These are phyloP conservation scores for Flueggea neowawraea DNA, from an alignment of 441 rosid genomes.

Conservation along the genomic window DNA sequence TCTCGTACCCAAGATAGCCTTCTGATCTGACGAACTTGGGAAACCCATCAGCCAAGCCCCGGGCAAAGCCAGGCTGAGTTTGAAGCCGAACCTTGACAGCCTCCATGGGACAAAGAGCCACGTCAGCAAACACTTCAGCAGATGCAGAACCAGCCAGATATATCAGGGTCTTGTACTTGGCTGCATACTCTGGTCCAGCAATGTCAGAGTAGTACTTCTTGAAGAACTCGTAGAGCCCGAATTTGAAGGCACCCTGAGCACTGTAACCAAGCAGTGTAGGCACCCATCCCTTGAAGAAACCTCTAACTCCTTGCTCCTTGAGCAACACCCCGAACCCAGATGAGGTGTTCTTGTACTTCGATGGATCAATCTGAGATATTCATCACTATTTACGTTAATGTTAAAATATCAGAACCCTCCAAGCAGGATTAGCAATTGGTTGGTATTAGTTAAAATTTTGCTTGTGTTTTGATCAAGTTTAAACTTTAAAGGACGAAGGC, in stretches of 20 bases:
- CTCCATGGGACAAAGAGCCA: slow-evolving; percentile 96
- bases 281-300: slow-evolving; percentile 95
- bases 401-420: neutral
- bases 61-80: slow-evolving; percentile 97
- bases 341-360: slow-evolving; percentile 85
- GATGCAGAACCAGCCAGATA: slow-evolving; percentile 99
- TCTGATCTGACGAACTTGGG: slow-evolving; percentile 90
- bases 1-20: slow-evolving; percentile 69
- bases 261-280: slow-evolving; percentile 97
- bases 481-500: too few species aligned
- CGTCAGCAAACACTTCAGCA: slow-evolving; percentile 91
- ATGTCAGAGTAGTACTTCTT: slow-evolving; percentile 91
- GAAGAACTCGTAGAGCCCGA: slow-evolving; percentile 91
- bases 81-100: slow-evolving; percentile 97
- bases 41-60: slow-evolving; percentile 87
- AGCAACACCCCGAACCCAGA: slow-evolving; percentile 89
- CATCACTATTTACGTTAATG: neutral
- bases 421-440: too few species aligned
- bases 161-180: slow-evolving; percentile 91
- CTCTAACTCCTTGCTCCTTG: slow-evolving; percentile 89
- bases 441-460: too few species aligned
- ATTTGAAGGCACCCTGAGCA: slow-evolving; percentile 98
- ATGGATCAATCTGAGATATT: slow-evolving; percentile 70
- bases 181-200: slow-evolving; percentile 85
- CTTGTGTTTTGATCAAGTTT: too few species aligned